Conservation (phyloP, 305 asterid species). For the Fraxinus nigra region DNA sequence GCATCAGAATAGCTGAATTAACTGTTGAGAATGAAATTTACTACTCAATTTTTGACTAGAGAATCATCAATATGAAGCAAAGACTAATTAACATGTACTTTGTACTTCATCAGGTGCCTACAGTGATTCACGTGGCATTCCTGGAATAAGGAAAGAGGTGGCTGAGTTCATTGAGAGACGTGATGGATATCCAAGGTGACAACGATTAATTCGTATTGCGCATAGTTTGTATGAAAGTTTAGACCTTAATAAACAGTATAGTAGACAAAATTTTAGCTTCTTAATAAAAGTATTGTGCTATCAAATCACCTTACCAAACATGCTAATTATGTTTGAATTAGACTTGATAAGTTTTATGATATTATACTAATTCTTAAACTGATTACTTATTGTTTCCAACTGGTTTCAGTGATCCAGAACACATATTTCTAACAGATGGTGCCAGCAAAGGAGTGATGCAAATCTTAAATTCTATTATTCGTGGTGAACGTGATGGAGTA, state of each 20-base stretch:
- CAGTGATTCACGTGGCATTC: constrained; percentile 91
- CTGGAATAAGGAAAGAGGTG: constrained; percentile 86
- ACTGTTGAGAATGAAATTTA: not conserved
- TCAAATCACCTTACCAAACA: not conserved
- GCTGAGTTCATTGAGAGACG: constrained; percentile 91
- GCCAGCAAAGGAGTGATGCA: constrained; percentile 99
- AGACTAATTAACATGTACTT: constrained; percentile 13
- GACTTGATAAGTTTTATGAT: not conserved
- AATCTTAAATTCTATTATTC: constrained; percentile 68
- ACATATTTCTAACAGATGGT: constrained; percentile 91
- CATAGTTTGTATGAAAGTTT: not conserved
- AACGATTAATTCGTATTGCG: constrained; percentile 12
- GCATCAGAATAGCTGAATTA: constrained; percentile 1
- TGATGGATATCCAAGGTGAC: constrained; percentile 92
- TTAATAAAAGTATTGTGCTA: not conserved
- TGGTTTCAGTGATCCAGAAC: constrained; percentile 88
- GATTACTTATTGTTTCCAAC: not conserved
- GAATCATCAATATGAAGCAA: constrained; percentile 1
- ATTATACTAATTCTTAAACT: constrained; percentile 15
- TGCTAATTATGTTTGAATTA: not conserved
- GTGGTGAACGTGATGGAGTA: constrained; percentile 79
- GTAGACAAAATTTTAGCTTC: not conserved
- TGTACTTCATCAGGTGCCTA: constrained; percentile 68
- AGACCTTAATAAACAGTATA: not conserved
- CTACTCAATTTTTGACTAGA: constrained; percentile 5